These are phyloP conservation scores for Aureobasidium zeae DNA, from an alignment of 2,329 filamentous ascomycete genomes.

Conservation along the genomic window DNA sequence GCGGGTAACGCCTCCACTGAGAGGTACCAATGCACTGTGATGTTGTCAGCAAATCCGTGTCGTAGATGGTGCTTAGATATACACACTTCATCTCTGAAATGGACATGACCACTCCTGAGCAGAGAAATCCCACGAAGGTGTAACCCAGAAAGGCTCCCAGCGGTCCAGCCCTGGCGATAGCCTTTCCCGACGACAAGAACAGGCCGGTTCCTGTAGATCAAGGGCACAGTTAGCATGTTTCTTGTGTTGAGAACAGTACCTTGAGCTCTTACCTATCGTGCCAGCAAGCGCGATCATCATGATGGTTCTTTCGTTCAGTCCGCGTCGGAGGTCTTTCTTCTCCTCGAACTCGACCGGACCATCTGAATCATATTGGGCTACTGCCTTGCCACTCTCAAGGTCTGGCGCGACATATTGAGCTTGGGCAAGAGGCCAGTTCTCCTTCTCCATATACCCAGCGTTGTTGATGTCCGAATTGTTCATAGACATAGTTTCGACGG, in stretches of 20 bases:
- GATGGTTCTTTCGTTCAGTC: constrained; percentile 45
- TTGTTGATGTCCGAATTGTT: not conserved
- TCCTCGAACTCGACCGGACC: constrained; percentile 7
- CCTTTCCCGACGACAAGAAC: constrained; percentile 3
- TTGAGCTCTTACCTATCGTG: constrained; percentile 7
- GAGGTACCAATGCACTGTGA: constrained; percentile 60
- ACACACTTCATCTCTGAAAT: constrained; percentile 51
- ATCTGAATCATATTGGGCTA: constrained; percentile 1
- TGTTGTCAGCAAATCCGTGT: not conserved
- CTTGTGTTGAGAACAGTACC: no score
- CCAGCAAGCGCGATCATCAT: constrained; percentile 62
- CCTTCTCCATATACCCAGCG: not conserved
- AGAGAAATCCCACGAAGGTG: constrained; percentile 1
- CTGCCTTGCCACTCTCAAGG: not conserved
- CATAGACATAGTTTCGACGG: not conserved
- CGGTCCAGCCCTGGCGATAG: constrained; percentile 2
- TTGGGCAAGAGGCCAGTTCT: not conserved
- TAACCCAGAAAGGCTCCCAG: constrained; percentile 8
- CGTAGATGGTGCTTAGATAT: constrained; percentile 15
- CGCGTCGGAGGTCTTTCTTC: constrained; percentile 26
- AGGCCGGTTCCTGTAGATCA: no score
- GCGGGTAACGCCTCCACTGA: constrained; percentile 65
- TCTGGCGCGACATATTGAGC: not conserved
- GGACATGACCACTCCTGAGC: constrained; percentile 43
- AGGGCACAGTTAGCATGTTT: no score